phyloP scores from a whole-genome alignment of 140 eudicot genomes.

The Flaveria floridana region DNA sequence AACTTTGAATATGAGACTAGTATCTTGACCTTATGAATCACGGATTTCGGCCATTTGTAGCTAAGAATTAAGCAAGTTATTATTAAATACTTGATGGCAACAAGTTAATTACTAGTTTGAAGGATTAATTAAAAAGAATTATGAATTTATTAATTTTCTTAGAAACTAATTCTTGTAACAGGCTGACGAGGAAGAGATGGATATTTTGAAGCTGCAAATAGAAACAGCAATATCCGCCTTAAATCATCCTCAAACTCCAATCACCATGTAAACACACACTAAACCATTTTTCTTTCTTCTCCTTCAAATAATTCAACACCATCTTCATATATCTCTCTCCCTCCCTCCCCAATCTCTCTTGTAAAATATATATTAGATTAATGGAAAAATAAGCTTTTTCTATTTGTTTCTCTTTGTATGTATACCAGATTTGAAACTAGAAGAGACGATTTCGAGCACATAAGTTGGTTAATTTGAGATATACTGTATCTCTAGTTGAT shows the following conservation, averaged over 20 bases:
- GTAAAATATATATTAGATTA: not conserved
- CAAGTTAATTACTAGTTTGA: not conserved
- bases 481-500: not conserved
- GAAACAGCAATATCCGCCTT: constrained; percentile 20
- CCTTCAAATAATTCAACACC: too few relatives aligned
- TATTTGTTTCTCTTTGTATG: not conserved
- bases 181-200: constrained; percentile 18
- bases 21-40: not conserved
- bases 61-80: not conserved
- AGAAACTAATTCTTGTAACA: not conserved
- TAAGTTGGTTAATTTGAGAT: not conserved
- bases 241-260: constrained; percentile 18
- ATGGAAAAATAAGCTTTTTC: not conserved
- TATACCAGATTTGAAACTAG: not conserved
- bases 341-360: too few relatives aligned
- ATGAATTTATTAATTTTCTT: not conserved
- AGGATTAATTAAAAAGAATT: not conserved
- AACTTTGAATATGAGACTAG: not conserved
- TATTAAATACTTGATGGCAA: not conserved
- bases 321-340: not conserved
- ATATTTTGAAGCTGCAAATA: constrained; percentile 18
- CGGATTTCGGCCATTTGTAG: not conserved
- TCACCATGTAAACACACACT: not conserved
- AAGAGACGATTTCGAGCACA: too few relatives aligned
- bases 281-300: not conserved